Evolutionary conservation across 2,329 filamentous ascomycete species (phyloP), one percentile per base, ranked within the genome.

Genomic region (Beauveria australis): DNA sequence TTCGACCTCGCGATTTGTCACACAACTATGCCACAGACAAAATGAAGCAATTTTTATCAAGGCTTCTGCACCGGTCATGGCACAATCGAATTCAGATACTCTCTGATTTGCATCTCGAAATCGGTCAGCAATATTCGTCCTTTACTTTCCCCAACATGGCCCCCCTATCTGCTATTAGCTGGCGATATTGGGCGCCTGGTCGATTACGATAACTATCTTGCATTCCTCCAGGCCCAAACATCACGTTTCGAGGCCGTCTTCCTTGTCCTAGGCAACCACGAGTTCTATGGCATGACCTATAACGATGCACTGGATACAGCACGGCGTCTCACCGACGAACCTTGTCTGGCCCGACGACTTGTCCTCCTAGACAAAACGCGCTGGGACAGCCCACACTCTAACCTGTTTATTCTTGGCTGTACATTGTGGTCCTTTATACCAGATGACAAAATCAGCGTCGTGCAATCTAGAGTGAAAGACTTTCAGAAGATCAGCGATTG

Each of bases 401-500:
- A 66, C 19, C 57, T 81, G 6, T 77, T 74, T 3, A 66, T 84
- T 2, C 68, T 84, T 2, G 81, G 81, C 4, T 83, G 79, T 62
- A 82, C 80, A 3, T 70, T 84, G 0, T 82, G 80, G 76, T 81
- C 58, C 19, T 26, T 26, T 1, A 75, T 87, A 6, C 73, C 78
- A 0, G 63, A 72, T 0, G 69, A 74, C 5, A 71, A 72, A 5
- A 69, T 65, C 12, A 67, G 68, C 0, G 66, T 75, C 5, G 77
- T 86, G 16, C 52, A 70, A 28, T 68, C 69, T 40, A 79, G 73
- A 61, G 72, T 85, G 10, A 77, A 75, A 22, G 84, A 87, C 67
- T 86, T 83, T 57, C 71, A 76, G 28, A 74, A 76, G 30, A 85
- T 86, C n/a, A 46, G 68, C 18, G 70, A 67, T 4, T 87, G 83